phyloP scores from a whole-genome alignment of 495 filamentous ascomycete genomes.

The Penicillium lagena region DNA sequence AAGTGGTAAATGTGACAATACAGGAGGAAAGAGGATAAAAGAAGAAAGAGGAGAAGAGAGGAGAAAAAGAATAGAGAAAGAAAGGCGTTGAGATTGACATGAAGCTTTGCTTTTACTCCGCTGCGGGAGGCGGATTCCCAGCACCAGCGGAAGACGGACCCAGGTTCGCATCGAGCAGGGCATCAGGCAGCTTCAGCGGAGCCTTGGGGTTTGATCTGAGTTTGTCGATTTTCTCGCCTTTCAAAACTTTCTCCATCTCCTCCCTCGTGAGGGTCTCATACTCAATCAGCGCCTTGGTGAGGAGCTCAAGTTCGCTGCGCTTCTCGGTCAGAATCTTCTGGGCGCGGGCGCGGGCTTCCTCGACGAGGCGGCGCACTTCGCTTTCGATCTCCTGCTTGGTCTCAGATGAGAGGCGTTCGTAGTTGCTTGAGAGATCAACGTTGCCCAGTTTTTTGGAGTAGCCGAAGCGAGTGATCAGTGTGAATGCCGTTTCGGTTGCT shows the following conservation, averaged over 20 bases:
- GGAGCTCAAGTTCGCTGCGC: constrained; percentile 73
- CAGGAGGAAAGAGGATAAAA: constrained; percentile 5
- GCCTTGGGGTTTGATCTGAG: constrained; percentile 33
- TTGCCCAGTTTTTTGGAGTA: constrained; percentile 88
- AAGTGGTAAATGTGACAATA: no score
- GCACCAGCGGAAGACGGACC: constrained; percentile 15
- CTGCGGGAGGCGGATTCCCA: constrained; percentile 13
- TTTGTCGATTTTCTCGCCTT: constrained; percentile 75
- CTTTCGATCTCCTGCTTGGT: constrained; percentile 78
- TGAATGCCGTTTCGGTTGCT: constrained; percentile 74
- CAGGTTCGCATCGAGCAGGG: constrained; percentile 23
- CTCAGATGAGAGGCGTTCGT: constrained; percentile 72
- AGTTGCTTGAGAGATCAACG: constrained; percentile 74
- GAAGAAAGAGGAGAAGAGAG: constrained; percentile 1
- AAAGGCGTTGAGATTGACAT: not conserved
- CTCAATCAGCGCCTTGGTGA: constrained; percentile 85
- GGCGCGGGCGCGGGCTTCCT: constrained; percentile 73
- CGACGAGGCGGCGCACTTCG: constrained; percentile 79
- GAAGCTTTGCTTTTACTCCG: constrained; percentile 13
- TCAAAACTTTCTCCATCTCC: constrained; percentile 83
- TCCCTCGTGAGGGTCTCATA: constrained; percentile 86
- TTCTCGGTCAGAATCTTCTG: constrained; percentile 61
- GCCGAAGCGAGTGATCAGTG: constrained; percentile 78
- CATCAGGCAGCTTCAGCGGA: constrained; percentile 52
- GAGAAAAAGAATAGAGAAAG: constrained; percentile 2